phyloP scores from a whole-genome alignment of 2,329 filamentous ascomycete genomes.

The Colletotrichum falcatum region DNA sequence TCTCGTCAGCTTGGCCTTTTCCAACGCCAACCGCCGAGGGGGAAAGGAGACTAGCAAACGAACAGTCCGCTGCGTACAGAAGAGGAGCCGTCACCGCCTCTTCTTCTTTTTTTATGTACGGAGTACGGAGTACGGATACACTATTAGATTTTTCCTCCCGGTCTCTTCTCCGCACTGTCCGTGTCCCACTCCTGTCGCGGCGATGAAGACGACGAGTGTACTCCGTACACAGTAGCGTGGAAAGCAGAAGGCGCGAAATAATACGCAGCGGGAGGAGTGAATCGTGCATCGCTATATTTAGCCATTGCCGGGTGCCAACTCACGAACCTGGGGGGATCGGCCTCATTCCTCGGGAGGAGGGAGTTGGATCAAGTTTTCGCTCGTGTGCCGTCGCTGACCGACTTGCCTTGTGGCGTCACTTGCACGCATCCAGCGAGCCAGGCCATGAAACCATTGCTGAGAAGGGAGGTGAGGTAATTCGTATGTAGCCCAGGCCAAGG shows the following conservation, averaged over 20 bases:
- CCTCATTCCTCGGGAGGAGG: slow-evolving; percentile 37
- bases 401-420: slow-evolving; percentile 37
- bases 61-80: slow-evolving; percentile 17
- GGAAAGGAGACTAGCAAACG: slow-evolving; percentile 31
- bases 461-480: slow-evolving; percentile 19
- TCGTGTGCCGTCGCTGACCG: slow-evolving; percentile 36
- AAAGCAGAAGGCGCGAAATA: slow-evolving; percentile 13
- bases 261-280: slow-evolving; percentile 17
- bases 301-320: slow-evolving; percentile 37
- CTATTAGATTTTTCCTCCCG: background rate
- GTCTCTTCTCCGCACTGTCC: slow-evolving; percentile 38
- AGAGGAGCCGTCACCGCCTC: slow-evolving; percentile 39
- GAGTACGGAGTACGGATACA: no score
- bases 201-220: slow-evolving; percentile 19
- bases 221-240: slow-evolving; percentile 16
- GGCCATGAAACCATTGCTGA: slow-evolving; percentile 25
- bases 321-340: slow-evolving; percentile 39
- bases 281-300: slow-evolving; percentile 35
- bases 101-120: slow-evolving; percentile 22
- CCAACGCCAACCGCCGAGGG: slow-evolving; percentile 34
- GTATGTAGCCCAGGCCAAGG: slow-evolving; percentile 9
- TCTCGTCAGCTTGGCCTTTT: slow-evolving; percentile 26
- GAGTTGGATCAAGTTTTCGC: slow-evolving; percentile 37
- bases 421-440: slow-evolving; percentile 19
- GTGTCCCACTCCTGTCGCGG: slow-evolving; percentile 37